Base-by-base conservation (phyloP, 495 filamentous ascomycete genomes). In the Tuber umbilicatum region DNA sequence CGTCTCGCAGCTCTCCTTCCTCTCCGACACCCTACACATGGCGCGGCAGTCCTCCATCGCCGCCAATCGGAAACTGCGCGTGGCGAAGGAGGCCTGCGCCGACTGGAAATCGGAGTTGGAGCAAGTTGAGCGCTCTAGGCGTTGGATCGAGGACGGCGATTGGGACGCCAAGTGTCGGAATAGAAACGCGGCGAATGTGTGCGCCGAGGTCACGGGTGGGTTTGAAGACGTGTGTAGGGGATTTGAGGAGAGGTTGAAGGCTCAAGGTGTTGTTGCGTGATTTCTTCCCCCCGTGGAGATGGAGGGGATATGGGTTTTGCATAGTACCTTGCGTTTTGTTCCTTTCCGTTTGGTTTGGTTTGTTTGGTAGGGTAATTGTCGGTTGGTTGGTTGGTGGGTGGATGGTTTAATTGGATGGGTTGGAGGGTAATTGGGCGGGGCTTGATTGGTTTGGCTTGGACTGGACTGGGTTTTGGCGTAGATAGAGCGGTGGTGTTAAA, bases 21-120 rank as follows among this genome's bases (percentile, higher is more conserved):
- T 99, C 10, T 91, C 91, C n/a, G 95, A 99, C 82, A 93, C 92
- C 0, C 86, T 98, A 35, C 94, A 98, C 83, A 97, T 97, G 90
- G 91, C 89, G n/a, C 89, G 93, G 5, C 95, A 99, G 82, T 90
- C 92, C 0, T 94, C 91, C 1, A 90, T 89, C 1, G 90, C 89
- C 0, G 95, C 95, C 17, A 89, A 90, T 5, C 87, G 95, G 42
- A 85, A 91, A 42, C 85, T 98, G 42, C 87, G 90, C 71, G 90
- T 88, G 43, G 92, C 92, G 1, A 90, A 89, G 71, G 93, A 94
- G 80, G 87, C 93, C 45, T 91, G 97, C 3, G 89, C 89, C 0
- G 94, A 97, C 79, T 88, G 97, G 84, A 87, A 90, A 50, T 88
- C 88, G 38, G 95, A 98, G 79, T 88, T 91, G 72, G 94, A 97